Base-by-base conservation (phyloP, 495 filamentous ascomycete species). In the Xylaria grammica region DNA sequence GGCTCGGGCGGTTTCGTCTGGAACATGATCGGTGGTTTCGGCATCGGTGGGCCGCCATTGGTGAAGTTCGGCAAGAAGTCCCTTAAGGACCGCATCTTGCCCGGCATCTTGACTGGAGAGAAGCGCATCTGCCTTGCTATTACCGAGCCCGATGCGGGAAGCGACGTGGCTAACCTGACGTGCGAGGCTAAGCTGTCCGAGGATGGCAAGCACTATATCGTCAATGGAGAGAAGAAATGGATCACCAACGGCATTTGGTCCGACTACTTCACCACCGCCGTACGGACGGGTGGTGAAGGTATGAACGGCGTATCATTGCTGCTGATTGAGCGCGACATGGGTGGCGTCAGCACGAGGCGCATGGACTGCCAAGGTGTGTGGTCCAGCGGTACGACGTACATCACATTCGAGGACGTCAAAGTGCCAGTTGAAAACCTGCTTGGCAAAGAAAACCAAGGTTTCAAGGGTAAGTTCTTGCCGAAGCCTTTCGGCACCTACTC, bases 191-290 rank as follows among this genome's bases (percentile, higher is more conserved):
- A 96, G 81, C 89, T 97, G 46, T 89, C 84, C 56, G 87, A 92
- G 68, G 94, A 97, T 73, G 95, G 95, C 72, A 99, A 97, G 84
- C 92, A 97, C 77, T 99, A 96, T 77, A 97, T 99, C 64, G 95
- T 99, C 77, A 99, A 98, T 74, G 95, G 95, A 45, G 95, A 97
- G 85, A 98, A 99, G 89, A 99, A 99, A 79, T 98, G 95, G 95
- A 99, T 99, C 78, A 97, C 94, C 72, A 98, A 99, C 81, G 95
- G 95, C 70, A 85, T 97, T 65, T 97, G 91, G 91, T 85, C 83
- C 61, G 95, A 99, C 75, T 99, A 97, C 80, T 99, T 99, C 83
- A 98, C 95, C 57, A 92, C 90, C 36, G 95, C 95, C 45, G 95
- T 99, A 36, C 91, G 95, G 62, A 99, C 95, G 1, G 93, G 94